Conservation (phyloP, 352 stramenopile species). For the Pythium scleroteichum region DNA sequence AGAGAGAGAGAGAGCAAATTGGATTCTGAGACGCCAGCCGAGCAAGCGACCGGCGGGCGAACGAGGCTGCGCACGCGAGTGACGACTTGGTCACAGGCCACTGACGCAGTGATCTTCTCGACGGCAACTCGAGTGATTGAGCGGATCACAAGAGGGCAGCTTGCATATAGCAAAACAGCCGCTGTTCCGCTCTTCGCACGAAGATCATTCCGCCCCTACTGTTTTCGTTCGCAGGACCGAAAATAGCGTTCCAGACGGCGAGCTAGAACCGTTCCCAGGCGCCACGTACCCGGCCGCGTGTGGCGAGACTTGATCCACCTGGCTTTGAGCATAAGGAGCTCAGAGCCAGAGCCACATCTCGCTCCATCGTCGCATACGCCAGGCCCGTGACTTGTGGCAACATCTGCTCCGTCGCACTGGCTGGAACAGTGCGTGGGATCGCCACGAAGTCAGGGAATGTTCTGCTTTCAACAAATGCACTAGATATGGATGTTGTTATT, state of each 20-base stretch:
- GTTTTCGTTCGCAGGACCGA: background rate
- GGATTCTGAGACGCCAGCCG: slow-evolving; percentile 2
- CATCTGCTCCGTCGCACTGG: slow-evolving; percentile 27
- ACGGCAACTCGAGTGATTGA: background rate
- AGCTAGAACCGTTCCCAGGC: background rate
- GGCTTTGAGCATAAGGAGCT: background rate
- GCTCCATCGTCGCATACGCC: slow-evolving; percentile 3
- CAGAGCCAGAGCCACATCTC: slow-evolving; percentile 18
- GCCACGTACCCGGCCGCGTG: background rate
- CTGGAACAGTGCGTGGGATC: slow-evolving; percentile 11
- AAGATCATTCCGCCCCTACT: slow-evolving; percentile 14
- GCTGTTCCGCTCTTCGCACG: slow-evolving; percentile 1
- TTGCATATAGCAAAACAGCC: slow-evolving; percentile 15
- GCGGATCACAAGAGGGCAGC: slow-evolving; percentile 8
- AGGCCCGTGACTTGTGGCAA: background rate
- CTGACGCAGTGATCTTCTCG: background rate
- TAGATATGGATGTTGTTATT: slow-evolving; percentile 15
- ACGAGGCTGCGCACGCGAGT: slow-evolving; percentile 5
- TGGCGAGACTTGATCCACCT: slow-evolving; percentile 11
- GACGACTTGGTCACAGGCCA: background rate
- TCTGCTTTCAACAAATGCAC: slow-evolving; percentile 1
- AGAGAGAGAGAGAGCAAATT: no score
- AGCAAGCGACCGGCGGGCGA: slow-evolving; percentile 3
- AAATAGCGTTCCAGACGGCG: slow-evolving; percentile 22
- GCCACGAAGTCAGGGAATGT: slow-evolving; percentile 3